Evolutionary conservation across 148 eudicot species (phyloP), one percentile per base, ranked within the genome.

Genomic region (Fagopyrum homotropicum): DNA sequence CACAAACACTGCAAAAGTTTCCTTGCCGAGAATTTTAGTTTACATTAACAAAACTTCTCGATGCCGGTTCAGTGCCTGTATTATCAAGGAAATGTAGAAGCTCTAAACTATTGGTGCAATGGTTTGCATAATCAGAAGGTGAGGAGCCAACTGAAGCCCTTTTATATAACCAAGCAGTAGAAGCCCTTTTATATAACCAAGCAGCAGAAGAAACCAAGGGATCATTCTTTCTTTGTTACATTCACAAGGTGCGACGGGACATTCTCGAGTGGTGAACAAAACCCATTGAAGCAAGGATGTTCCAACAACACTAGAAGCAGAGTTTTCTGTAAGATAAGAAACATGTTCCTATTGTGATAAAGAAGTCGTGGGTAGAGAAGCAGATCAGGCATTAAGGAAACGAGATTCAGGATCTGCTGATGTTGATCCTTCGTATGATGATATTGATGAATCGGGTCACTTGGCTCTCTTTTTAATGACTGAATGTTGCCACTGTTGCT

Each of bases 21-120:
- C 29, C 22, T 9, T 29, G 68, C 43, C 0, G 29, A 35, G 11
- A 61, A 9, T 61, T 35, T 82, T 26, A 7, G 55, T 80, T 83
- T 66, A 90, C 95, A 91, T 90, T 88, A 14, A 90, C 92, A 75
- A 91, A 88, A 85, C 89, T 88, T 85, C 88, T 76, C 43, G 79
- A 77, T 57, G 83, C 73, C 30, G 80, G 84, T 82, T 69, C 89
- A 79, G 54, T 12, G 74, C 82, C 93, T 86, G 74, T 79, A 79
- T 94, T 87, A 78, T 90, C 96, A 17, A 92, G 78, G 80, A 91
- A 80, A 85, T 84, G 98, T 85, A 91, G 70, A 80, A 85, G 88
- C 80, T 91, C 87, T 16, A 94, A 86, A 69, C 88, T 92, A 57
- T 85, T 88, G 7, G 88, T 76, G 83, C 88, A 91, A 83, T 78